Conservation (phyloP, 1,284 basidiomycete genomes). For the Ustilago trichophora region DNA sequence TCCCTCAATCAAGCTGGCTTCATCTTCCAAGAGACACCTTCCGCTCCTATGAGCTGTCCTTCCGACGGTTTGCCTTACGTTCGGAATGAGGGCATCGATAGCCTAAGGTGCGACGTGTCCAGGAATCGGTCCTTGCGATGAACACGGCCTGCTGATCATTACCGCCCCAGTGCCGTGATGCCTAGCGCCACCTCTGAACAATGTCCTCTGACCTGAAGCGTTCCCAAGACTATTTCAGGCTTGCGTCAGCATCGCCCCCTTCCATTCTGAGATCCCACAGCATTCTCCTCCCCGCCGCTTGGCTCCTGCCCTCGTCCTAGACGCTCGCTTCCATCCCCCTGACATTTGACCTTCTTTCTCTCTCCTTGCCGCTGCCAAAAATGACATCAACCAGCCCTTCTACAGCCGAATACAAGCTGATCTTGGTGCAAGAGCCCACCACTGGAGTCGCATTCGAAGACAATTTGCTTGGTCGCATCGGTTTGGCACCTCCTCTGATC, state of each 20-base stretch:
- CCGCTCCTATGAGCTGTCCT: background rate
- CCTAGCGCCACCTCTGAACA: background rate
- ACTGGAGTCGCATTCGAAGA: slow-evolving; percentile 49
- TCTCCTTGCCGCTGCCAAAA: too few species aligned
- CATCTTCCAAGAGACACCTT: slow-evolving; percentile 2
- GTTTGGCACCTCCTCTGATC: slow-evolving; percentile 50
- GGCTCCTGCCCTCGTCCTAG: too few species aligned
- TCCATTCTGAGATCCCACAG: background rate
- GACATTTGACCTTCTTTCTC: too few species aligned
- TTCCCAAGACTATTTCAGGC: slow-evolving; percentile 2
- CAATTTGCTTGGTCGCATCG: slow-evolving; percentile 46
- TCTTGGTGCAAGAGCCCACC: slow-evolving; percentile 43
- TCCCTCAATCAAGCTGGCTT: slow-evolving; percentile 1
- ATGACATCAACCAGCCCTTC: slow-evolving; percentile 18
- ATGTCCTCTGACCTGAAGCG: background rate
- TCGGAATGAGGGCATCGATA: too few species aligned
- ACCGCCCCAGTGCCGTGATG: background rate
- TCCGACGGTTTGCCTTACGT: too few species aligned
- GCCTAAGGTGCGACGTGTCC: background rate
- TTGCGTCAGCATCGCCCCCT: too few species aligned
- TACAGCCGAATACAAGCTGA: slow-evolving; percentile 24
- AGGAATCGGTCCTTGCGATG: background rate
- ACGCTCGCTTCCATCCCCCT: too few species aligned
- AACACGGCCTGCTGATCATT: background rate
- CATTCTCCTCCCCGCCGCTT: background rate